A percentile compares a stretch with the other conserved stretches of the same genome.
Evolutionary conservation across 306 rosid species (phyloP).

Genomic region (Psophocarpus tetragonolobus): DNA sequence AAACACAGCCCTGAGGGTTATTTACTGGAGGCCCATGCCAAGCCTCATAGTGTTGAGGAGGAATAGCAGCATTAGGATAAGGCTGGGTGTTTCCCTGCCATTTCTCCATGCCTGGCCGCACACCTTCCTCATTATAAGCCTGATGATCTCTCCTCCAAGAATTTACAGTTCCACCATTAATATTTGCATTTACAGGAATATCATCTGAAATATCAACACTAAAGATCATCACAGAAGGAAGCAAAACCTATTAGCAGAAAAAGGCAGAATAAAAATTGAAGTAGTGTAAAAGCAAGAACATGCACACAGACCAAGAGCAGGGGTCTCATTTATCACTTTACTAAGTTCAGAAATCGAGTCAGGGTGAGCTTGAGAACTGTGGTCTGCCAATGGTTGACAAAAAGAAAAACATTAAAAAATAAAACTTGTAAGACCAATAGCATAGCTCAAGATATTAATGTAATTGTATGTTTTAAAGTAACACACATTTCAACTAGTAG

Average conservation of each 20-base stretch:
- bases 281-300: slow-evolving; percentile 19
- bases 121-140: slow-evolving; percentile 60
- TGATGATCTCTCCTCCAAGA: slow-evolving; percentile 73
- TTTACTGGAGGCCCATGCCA: slow-evolving; percentile 81
- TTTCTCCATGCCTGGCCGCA: slow-evolving; percentile 60
- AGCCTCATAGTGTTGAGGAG: slow-evolving; percentile 75
- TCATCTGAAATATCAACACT: slow-evolving; percentile 55
- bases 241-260: slow-evolving; percentile 26
- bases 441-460: not conserved
- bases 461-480: slow-evolving; percentile 17
- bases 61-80: slow-evolving; percentile 63
- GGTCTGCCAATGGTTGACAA: slow-evolving; percentile 52
- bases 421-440: not conserved
- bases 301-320: slow-evolving; percentile 54
- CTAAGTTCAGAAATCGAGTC: slow-evolving; percentile 57
- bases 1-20: slow-evolving; percentile 82
- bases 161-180: slow-evolving; percentile 44
- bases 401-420: slow-evolving; percentile 21
- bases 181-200: slow-evolving; percentile 47
- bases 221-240: not conserved
- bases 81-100: slow-evolving; percentile 84
- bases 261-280: slow-evolving; percentile 22
- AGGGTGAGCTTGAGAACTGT: slow-evolving; percentile 53
- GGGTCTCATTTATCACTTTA: slow-evolving; percentile 54
- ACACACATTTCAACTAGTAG: not conserved